Conservation (phyloP, 179 eudicot species). For the Dionaea muscipula region DNA sequence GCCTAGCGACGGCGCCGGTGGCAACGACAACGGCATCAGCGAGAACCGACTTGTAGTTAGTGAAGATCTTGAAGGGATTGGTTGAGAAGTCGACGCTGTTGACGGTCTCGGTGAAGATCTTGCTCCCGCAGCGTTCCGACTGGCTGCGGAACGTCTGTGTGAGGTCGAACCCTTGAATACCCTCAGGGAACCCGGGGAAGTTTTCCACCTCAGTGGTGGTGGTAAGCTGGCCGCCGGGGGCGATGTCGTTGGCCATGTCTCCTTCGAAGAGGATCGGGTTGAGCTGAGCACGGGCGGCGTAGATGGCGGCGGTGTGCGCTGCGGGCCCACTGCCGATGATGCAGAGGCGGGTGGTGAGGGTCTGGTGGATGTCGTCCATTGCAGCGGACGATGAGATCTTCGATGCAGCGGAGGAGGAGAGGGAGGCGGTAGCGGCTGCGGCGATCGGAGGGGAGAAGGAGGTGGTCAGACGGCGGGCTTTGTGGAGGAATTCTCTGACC, state of each 20-base stretch:
- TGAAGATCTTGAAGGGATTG: conserved; percentile 39
- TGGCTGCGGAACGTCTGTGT: conserved; percentile 53
- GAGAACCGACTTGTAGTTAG: conserved; percentile 34
- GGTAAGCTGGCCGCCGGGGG: conserved; percentile 95
- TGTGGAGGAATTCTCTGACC: conserved; percentile 8
- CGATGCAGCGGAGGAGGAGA: conserved; percentile 8
- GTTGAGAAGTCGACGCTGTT: conserved; percentile 37
- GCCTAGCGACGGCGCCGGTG: conserved; percentile 34
- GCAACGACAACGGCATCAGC: conserved; percentile 62
- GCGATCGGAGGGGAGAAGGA: conserved; percentile 6
- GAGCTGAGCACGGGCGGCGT: conserved; percentile 84
- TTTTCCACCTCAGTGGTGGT: conserved; percentile 95
- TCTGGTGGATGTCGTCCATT: conserved; percentile 10
- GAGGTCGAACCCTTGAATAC: conserved; percentile 46
- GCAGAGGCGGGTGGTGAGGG: conserved; percentile 47
- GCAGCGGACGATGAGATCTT: conserved; percentile 5
- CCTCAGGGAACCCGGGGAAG: conserved; percentile 85
- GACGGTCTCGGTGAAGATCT: conserved; percentile 63
- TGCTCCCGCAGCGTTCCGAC: conserved; percentile 50
- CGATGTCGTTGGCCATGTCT: conserved; percentile 91
- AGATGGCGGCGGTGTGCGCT: conserved; percentile 90
- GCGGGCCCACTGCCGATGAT: conserved; percentile 96
- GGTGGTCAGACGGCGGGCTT: conserved; percentile 6
- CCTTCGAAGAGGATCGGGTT: conserved; percentile 83
- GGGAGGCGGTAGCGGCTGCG: conserved; percentile 5